Evolutionary conservation across 2,329 filamentous ascomycete genomes (phyloP).

Genomic region (Xylariales sp.): DNA sequence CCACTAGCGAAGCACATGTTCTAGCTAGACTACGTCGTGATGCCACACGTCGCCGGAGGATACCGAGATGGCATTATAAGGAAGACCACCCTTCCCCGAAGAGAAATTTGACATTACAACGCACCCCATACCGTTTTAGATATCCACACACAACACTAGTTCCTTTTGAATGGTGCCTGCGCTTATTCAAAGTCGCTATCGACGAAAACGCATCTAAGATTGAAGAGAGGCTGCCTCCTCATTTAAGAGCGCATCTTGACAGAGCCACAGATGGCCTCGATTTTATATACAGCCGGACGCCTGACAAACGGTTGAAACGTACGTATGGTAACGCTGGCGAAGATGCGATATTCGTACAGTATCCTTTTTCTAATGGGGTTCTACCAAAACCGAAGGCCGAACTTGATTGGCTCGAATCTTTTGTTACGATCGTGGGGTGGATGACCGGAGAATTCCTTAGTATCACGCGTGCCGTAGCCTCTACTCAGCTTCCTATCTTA

Average conservation of each 20-base stretch:
- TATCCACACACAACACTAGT: constrained; percentile 29
- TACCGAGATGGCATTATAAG: constrained; percentile 14
- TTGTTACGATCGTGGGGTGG: constrained; percentile 21
- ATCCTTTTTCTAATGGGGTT: constrained; percentile 10
- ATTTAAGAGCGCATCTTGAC: constrained; percentile 11
- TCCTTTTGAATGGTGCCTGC: constrained; percentile 33
- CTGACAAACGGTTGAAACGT: constrained; percentile 9
- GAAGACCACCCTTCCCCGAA: neutral
- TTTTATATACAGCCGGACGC: constrained; percentile 19
- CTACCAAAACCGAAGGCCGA: constrained; percentile 27
- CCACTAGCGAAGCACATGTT: constrained; percentile 22
- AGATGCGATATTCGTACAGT: constrained; percentile 15
- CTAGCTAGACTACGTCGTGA: constrained; percentile 21
- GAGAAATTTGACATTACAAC: neutral
- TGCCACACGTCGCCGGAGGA: constrained; percentile 10
- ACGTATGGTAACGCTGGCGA: neutral
- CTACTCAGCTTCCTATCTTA: constrained; percentile 7
- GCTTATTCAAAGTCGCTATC: constrained; percentile 22
- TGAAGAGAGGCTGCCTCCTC: constrained; percentile 12
- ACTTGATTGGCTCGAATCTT: constrained; percentile 31
- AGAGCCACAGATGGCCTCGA: constrained; percentile 20
- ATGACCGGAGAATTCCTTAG: constrained; percentile 27
- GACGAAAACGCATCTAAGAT: neutral
- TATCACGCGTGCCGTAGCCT: constrained; percentile 17
- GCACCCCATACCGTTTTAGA: constrained; percentile 25